Conservation (phyloP, 169 alveolate genomes). For the Eimeria praecox region DNA sequence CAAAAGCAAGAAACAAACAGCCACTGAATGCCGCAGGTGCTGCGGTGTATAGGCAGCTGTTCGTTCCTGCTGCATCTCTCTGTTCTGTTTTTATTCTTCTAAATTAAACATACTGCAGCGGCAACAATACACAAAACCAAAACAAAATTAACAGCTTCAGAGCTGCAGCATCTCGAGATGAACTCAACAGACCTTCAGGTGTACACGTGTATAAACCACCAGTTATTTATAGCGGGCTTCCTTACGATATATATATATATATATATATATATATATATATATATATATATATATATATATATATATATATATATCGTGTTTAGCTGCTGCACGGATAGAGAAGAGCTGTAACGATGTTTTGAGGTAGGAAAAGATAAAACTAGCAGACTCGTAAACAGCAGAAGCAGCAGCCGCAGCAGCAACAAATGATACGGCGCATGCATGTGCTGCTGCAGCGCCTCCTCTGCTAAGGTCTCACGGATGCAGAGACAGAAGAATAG, state of each 20-base stretch:
- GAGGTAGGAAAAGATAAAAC: too few relatives aligned
- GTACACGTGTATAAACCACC: background rate
- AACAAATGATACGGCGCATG: too few relatives aligned
- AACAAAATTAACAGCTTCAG: background rate
- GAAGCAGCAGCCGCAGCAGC: too few relatives aligned
- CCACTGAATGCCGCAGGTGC: background rate
- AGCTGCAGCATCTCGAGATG: background rate
- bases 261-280: too few relatives aligned
- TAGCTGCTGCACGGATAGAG: too few relatives aligned
- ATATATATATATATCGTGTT: too few relatives aligned
- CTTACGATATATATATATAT: background rate
- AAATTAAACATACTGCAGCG: background rate
- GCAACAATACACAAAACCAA: background rate
- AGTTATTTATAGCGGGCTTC: background rate
- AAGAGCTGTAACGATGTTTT: too few relatives aligned
- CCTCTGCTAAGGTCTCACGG: too few relatives aligned
- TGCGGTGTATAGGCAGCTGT: background rate
- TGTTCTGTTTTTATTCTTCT: background rate
- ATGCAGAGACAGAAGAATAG: too few relatives aligned
- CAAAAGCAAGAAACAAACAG: background rate
- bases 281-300: too few relatives aligned
- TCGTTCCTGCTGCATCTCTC: background rate
- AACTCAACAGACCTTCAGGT: background rate
- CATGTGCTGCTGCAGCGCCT: too few relatives aligned
- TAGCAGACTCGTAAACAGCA: too few relatives aligned